These are phyloP conservation scores for Ballota nigra DNA, from an alignment of 257 asterid species.

Conservation along the genomic window DNA sequence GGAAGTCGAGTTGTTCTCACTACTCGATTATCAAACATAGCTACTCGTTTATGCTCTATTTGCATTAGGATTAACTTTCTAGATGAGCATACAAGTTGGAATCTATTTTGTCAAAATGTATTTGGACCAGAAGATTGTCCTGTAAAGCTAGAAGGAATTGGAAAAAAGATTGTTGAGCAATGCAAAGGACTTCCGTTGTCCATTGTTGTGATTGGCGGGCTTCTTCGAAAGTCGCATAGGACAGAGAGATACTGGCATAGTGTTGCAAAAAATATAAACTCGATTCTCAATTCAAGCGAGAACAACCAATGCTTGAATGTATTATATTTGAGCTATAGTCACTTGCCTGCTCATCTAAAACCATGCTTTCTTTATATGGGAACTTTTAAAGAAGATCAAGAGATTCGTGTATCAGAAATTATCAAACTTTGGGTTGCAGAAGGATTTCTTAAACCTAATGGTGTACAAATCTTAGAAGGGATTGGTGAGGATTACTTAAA, in stretches of 20 bases:
- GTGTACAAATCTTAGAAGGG: background rate
- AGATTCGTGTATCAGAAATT: too few species aligned
- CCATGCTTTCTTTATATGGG: too few species aligned
- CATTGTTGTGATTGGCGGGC: background rate
- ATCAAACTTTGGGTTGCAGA: background rate
- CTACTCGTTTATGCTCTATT: background rate
- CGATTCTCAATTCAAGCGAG: background rate
- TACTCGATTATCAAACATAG: background rate
- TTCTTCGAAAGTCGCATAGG: background rate
- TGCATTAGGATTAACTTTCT: background rate
- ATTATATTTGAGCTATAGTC: too few species aligned
- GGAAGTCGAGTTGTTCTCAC: background rate
- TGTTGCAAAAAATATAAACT: background rate
- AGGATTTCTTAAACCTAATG: background rate
- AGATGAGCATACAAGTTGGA: background rate
- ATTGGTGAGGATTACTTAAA: background rate
- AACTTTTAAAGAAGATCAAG: too few species aligned
- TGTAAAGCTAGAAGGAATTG: background rate
- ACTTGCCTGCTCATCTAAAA: too few species aligned
- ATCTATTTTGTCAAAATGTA: background rate
- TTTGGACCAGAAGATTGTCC: background rate
- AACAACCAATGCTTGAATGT: background rate
- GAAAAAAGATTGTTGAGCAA: background rate
- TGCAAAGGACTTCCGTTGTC: background rate
- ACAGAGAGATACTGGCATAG: background rate